A percentile compares a stretch with the other conserved stretches of the same genome.
Conservation (phyloP, 2,329 filamentous ascomycete species). For the Aureobasidium zeae region DNA sequence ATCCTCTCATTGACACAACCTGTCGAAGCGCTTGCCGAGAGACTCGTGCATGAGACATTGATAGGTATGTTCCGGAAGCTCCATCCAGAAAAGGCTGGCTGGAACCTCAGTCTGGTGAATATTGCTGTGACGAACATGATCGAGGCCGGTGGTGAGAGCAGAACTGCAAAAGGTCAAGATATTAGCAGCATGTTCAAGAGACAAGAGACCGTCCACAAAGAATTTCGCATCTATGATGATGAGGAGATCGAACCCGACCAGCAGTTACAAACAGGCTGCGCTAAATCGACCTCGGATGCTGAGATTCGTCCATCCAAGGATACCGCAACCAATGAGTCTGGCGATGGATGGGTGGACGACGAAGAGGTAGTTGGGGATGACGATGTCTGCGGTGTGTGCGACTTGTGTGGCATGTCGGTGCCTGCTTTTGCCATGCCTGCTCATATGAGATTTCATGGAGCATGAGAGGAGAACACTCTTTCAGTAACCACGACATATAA, state of each 20-base stretch:
- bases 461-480: no score
- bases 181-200: slow-evolving; percentile 74
- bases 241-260: background rate
- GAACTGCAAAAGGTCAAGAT: slow-evolving; percentile 52
- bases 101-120: slow-evolving; percentile 78
- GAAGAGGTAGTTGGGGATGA: slow-evolving; percentile 14
- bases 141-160: slow-evolving; percentile 36
- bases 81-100: slow-evolving; percentile 58
- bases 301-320: background rate
- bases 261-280: background rate
- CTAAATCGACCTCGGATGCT: background rate
- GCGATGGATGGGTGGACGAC: slow-evolving; percentile 2
- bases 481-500: no score
- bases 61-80: slow-evolving; percentile 65
- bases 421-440: slow-evolving; percentile 51
- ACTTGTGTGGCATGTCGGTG: slow-evolving; percentile 44
- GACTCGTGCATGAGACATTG: slow-evolving; percentile 59
- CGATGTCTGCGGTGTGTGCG: slow-evolving; percentile 33
- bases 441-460: slow-evolving; percentile 47
- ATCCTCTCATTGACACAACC: slow-evolving; percentile 56
- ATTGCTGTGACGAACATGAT: slow-evolving; percentile 80
- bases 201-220: slow-evolving; percentile 59
- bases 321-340: background rate
- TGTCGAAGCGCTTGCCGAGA: slow-evolving; percentile 53
- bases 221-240: slow-evolving; percentile 52